A percentile compares a stretch with the other conserved stretches of the same genome.
These are phyloP conservation scores for Wilhelminamyces savonicus DNA, from an alignment of 805 yeast genomes.

Conservation along the genomic window DNA sequence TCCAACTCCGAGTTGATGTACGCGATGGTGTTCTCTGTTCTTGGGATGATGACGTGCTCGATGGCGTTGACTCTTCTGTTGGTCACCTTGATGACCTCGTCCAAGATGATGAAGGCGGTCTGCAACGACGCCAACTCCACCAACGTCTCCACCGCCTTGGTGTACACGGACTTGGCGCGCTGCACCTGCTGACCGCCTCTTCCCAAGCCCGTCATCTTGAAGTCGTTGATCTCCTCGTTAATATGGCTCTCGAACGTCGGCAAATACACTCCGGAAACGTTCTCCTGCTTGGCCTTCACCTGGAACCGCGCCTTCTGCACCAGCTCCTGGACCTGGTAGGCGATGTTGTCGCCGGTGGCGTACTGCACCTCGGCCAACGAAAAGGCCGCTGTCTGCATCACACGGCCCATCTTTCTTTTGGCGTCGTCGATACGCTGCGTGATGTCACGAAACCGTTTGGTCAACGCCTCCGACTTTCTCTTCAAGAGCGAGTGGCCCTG, in stretches of 20 bases:
- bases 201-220: conserved; percentile 93
- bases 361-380: conserved; percentile 95
- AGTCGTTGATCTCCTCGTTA: conserved; percentile 83
- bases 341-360: conserved; percentile 95
- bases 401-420: conserved; percentile 95
- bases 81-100: conserved; percentile 96
- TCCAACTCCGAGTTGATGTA: conserved; percentile 94
- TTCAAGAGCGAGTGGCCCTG: conserved; percentile 91
- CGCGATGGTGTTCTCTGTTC: conserved; percentile 91
- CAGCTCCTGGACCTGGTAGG: conserved; percentile 92
- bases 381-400: conserved; percentile 97
- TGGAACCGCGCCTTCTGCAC: conserved; percentile 88
- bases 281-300: conserved; percentile 88
- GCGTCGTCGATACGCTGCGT: conserved; percentile 92
- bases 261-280: conserved; percentile 90
- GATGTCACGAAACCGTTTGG: conserved; percentile 93
- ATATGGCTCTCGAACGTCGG: conserved; percentile 88
- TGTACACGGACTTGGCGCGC: conserved; percentile 86
- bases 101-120: conserved; percentile 93
- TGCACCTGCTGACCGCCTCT: conserved; percentile 98
- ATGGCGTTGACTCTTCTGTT: conserved; percentile 98
- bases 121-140: conserved; percentile 94
- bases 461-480: conserved; percentile 94
- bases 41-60: conserved; percentile 95
- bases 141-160: conserved; percentile 93